These are phyloP conservation scores for Trichoderma polysporum DNA, from an alignment of 2,329 filamentous ascomycete genomes.

Conservation along the genomic window DNA sequence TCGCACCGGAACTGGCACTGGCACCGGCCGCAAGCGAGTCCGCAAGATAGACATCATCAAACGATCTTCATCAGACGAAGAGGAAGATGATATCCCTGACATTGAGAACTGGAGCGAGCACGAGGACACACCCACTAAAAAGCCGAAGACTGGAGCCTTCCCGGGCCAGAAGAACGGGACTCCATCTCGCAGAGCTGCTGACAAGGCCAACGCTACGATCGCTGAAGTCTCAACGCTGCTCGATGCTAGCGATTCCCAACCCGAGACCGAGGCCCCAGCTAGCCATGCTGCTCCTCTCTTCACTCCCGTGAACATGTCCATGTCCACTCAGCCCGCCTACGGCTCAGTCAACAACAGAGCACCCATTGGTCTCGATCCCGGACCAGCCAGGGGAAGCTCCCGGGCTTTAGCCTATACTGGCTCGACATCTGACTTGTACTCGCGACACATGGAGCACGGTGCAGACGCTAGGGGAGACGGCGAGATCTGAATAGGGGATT, in stretches of 20 bases:
- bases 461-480: slow-evolving; percentile 33
- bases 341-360: background rate
- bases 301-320: background rate
- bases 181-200: slow-evolving; percentile 35
- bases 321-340: slow-evolving; percentile 15
- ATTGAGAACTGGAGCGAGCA: slow-evolving; percentile 34
- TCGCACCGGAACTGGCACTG: slow-evolving; percentile 29
- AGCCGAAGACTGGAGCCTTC: slow-evolving; percentile 28
- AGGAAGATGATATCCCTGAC: slow-evolving; percentile 31
- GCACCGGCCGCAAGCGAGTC: slow-evolving; percentile 31
- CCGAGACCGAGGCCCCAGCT: slow-evolving; percentile 24
- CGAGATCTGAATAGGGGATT: slow-evolving; percentile 33
- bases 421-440: slow-evolving; percentile 16
- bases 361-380: background rate
- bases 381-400: background rate
- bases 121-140: slow-evolving; percentile 42
- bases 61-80: slow-evolving; percentile 29
- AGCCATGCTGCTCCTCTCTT: background rate
- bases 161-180: slow-evolving; percentile 29
- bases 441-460: background rate
- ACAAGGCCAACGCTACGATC: slow-evolving; percentile 37
- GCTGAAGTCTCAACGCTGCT: slow-evolving; percentile 31
- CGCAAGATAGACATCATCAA: slow-evolving; percentile 29
- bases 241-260: slow-evolving; percentile 32
- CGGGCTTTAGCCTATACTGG: background rate